Conservation (phyloP, 2,329 filamentous ascomycete species). For the Alternaria angustiovoidea region DNA sequence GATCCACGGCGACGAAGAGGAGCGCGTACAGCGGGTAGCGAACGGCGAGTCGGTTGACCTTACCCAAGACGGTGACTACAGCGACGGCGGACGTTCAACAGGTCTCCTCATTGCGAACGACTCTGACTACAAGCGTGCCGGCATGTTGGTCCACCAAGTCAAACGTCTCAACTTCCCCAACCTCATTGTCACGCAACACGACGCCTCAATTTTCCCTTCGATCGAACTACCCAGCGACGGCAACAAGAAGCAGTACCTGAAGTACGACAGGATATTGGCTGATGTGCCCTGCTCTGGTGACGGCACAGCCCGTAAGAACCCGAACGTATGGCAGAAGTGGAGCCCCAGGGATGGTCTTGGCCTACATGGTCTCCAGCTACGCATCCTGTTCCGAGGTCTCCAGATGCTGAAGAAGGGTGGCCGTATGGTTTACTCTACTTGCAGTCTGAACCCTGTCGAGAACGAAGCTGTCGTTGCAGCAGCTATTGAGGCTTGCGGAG, state of each 20-base stretch:
- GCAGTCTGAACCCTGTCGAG: constrained; percentile 98
- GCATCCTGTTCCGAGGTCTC: constrained; percentile 89
- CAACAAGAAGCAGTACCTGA: constrained; percentile 76
- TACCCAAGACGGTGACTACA: constrained; percentile 60
- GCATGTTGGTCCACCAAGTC: constrained; percentile 97
- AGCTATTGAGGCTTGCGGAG: constrained; percentile 90
- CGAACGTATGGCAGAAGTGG: constrained; percentile 96
- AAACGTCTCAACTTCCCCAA: constrained; percentile 97
- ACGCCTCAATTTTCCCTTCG: constrained; percentile 93
- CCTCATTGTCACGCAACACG: constrained; percentile 95
- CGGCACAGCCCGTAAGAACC: constrained; percentile 91
- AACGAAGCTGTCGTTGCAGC: constrained; percentile 91
- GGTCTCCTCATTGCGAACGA: constrained; percentile 96
- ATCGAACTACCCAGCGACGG: constrained; percentile 77
- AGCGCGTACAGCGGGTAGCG: constrained; percentile 76
- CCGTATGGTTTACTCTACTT: constrained; percentile 95
- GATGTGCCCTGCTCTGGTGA: constrained; percentile 98
- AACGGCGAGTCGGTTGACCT: constrained; percentile 69
- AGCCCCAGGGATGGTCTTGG: constrained; percentile 85
- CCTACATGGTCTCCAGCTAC: constrained; percentile 83
- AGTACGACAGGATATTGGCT: constrained; percentile 95
- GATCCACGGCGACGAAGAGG: constrained; percentile 91
- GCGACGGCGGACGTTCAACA: constrained; percentile 85
- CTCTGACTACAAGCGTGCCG: constrained; percentile 92
- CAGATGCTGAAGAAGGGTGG: constrained; percentile 97